These are phyloP conservation scores for Neofusicoccum sp. DNA, from an alignment of 2,329 filamentous ascomycete genomes.

Conservation along the genomic window DNA sequence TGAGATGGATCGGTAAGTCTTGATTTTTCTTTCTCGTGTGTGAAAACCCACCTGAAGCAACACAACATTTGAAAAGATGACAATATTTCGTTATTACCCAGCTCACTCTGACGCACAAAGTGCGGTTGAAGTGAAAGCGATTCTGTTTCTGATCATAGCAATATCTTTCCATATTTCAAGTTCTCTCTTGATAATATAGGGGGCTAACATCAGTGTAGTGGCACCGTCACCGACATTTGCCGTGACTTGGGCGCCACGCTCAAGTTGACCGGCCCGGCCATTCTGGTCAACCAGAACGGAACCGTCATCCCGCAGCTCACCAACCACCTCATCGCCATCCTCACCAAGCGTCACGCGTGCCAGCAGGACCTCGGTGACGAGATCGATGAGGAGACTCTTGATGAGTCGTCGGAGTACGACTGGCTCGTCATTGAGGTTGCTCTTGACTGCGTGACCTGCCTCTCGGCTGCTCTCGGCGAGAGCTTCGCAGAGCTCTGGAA, in stretches of 20 bases:
- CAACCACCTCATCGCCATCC: conserved; percentile 73
- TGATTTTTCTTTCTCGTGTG: conserved; percentile 24
- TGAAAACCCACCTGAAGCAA: not conserved
- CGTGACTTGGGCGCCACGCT: conserved; percentile 88
- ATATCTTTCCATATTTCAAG: conserved; percentile 26
- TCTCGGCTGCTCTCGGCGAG: conserved; percentile 78
- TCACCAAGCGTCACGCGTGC: conserved; percentile 89
- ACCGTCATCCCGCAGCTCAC: conserved; percentile 73
- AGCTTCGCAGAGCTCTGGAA: conserved; percentile 91
- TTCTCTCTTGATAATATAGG: not conserved
- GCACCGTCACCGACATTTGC: conserved; percentile 92
- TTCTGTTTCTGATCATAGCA: conserved; percentile 60
- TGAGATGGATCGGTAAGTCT: conserved; percentile 88
- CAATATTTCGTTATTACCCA: conserved; percentile 86
- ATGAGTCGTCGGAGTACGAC: conserved; percentile 91
- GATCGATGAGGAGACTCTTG: conserved; percentile 64
- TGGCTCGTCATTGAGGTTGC: conserved; percentile 96
- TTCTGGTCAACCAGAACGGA: conserved; percentile 70
- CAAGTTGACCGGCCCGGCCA: conserved; percentile 85
- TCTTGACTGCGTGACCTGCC: conserved; percentile 83
- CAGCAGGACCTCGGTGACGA: conserved; percentile 87
- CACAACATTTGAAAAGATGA: conserved; percentile 65
- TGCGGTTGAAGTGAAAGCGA: conserved; percentile 90
- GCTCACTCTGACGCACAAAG: conserved; percentile 94
- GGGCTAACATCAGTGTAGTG: conserved; percentile 52